Evolutionary conservation across 2,329 filamentous ascomycete species (phyloP).

Genomic region (Aurifilum marmelostoma): DNA sequence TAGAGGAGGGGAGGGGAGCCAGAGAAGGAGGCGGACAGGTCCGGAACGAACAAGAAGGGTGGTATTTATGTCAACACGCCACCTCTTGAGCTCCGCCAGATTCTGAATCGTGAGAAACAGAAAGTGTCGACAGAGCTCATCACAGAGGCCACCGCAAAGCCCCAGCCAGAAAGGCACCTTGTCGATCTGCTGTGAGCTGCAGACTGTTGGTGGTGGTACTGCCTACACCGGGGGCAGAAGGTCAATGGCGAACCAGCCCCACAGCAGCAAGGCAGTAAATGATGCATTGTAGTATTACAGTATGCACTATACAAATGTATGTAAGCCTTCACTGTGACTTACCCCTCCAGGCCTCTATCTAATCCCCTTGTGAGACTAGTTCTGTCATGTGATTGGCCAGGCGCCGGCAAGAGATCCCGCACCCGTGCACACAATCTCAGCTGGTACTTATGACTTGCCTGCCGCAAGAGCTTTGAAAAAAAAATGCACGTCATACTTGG

Average conservation of each 20-base stretch:
- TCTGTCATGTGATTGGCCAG: background rate
- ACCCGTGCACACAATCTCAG: background rate
- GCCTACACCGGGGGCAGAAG: background rate
- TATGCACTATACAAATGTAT: too few relatives aligned
- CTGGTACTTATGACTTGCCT: background rate
- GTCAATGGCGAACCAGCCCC: background rate
- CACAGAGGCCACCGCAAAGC: background rate
- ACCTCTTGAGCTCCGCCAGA: background rate
- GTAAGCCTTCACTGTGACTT: background rate
- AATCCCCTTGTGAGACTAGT: background rate
- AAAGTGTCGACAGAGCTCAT: background rate
- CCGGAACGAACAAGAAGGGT: background rate
- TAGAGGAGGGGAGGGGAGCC: background rate
- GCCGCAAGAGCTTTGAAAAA: background rate
- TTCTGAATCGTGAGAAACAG: background rate
- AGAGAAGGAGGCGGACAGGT: background rate
- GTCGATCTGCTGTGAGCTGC: background rate
- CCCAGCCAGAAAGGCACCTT: background rate
- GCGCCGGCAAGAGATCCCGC: background rate
- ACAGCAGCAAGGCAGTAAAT: background rate
- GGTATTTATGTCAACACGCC: background rate
- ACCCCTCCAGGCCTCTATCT: background rate
- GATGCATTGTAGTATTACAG: background rate
- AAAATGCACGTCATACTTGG: conserved; percentile 7
- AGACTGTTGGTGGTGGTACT: background rate